Percentiles rank a stretch among this genome's conserved stretches.
These are phyloP conservation scores for Coniochaeta hoffmannii DNA, from an alignment of 2,329 filamentous ascomycete species.

Conservation along the genomic window DNA sequence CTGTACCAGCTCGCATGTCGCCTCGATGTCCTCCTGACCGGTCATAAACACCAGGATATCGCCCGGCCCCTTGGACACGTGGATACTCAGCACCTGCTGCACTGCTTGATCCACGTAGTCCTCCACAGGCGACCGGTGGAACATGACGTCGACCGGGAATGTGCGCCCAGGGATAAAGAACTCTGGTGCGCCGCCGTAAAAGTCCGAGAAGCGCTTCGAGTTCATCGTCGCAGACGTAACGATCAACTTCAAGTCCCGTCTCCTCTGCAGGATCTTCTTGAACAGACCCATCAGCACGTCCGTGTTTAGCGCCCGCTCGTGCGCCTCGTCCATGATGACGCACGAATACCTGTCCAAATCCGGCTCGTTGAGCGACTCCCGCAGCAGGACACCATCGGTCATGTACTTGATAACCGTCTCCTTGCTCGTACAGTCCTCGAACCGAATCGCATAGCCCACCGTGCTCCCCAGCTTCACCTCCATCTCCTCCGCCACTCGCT, in stretches of 20 bases:
- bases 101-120: slow-evolving; percentile 97
- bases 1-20: slow-evolving; percentile 86
- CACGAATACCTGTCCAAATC: slow-evolving; percentile 95
- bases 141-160: slow-evolving; percentile 95
- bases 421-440: slow-evolving; percentile 95
- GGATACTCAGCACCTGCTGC: slow-evolving; percentile 90
- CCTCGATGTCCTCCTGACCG: slow-evolving; percentile 96
- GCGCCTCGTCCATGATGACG: slow-evolving; percentile 99
- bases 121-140: slow-evolving; percentile 87
- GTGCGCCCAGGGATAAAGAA: slow-evolving; percentile 94
- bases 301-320: slow-evolving; percentile 92
- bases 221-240: slow-evolving; percentile 99
- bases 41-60: slow-evolving; percentile 99
- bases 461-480: slow-evolving; percentile 79
- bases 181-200: slow-evolving; percentile 92
- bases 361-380: slow-evolving; percentile 86
- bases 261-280: slow-evolving; percentile 88
- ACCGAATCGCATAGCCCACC: slow-evolving; percentile 95
- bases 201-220: slow-evolving; percentile 87
- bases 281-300: slow-evolving; percentile 96
- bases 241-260: slow-evolving; percentile 89
- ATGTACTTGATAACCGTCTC: slow-evolving; percentile 98
- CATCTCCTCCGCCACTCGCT: slow-evolving; percentile 98
- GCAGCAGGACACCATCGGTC: slow-evolving; percentile 91
- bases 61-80: slow-evolving; percentile 86